Evolutionary conservation across 257 asterid species (phyloP).

Genomic region (Plantago elongata): DNA sequence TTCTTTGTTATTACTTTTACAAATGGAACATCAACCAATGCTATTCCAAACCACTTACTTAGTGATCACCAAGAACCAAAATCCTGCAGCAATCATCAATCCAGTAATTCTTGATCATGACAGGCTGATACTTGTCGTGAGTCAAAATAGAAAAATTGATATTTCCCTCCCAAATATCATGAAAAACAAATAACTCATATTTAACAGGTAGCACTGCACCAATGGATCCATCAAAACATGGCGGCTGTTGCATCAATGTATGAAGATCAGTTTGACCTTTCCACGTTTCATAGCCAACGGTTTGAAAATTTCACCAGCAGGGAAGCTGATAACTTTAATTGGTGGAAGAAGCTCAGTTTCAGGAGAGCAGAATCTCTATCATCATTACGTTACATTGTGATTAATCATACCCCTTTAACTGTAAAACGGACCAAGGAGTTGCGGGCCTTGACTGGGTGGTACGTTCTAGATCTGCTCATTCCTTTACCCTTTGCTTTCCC

Average conservation of each 20-base stretch:
- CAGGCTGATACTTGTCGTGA: too few relatives aligned
- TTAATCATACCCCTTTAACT: constrained; percentile 55
- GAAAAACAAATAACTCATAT: constrained; percentile 11
- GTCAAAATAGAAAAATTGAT: too few relatives aligned
- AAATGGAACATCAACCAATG: too few relatives aligned
- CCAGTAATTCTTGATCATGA: too few relatives aligned
- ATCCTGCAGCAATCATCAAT: too few relatives aligned
- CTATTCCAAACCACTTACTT: too few relatives aligned
- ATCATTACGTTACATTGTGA: constrained; percentile 37
- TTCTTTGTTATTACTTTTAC: too few relatives aligned
- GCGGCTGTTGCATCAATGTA: constrained; percentile 88
- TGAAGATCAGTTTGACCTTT: constrained; percentile 82
- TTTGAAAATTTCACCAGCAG: constrained; percentile 35
- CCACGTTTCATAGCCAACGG: constrained; percentile 49
- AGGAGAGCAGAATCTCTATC: constrained; percentile 38
- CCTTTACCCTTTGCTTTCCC: constrained; percentile 5
- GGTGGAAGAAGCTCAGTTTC: constrained; percentile 69
- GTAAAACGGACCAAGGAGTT: constrained; percentile 91
- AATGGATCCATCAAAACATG: constrained; percentile 93
- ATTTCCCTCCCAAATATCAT: constrained; percentile 7
- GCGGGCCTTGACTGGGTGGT: constrained; percentile 87
- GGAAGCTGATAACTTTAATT: constrained; percentile 41
- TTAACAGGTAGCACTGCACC: constrained; percentile 76
- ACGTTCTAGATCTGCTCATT: constrained; percentile 25
- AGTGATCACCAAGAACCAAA: too few relatives aligned